Evolutionary conservation across 257 asterid genomes (phyloP).

Genomic region (Mentha longifolia): DNA sequence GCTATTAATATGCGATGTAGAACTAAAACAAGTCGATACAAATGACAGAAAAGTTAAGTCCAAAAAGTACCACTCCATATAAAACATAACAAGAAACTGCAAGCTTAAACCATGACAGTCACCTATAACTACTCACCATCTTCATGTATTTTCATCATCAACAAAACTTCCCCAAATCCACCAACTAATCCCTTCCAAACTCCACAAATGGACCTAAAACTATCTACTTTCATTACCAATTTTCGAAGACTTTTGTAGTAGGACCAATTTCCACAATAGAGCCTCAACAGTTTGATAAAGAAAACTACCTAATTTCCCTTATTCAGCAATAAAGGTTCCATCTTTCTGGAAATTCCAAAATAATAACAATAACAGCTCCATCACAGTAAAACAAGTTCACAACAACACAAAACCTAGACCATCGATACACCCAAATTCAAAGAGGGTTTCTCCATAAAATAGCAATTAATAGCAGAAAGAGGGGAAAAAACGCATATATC

Average conservation of each 20-base stretch:
- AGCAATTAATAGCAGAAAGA: background rate
- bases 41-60: too few relatives aligned
- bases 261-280: constrained; percentile 1
- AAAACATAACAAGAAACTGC: too few relatives aligned
- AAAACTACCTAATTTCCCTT: constrained; percentile 17
- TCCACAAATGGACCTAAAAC: constrained; percentile 10
- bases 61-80: too few relatives aligned
- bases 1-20: too few relatives aligned
- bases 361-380: constrained; percentile 6
- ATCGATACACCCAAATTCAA: constrained; percentile 23
- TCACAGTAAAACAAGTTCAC: constrained; percentile 25
- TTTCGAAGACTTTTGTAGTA: background rate
- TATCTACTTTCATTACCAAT: constrained; percentile 16
- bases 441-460: background rate
- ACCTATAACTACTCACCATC: constrained; percentile 28
- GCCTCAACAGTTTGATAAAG: background rate
- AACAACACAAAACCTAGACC: background rate
- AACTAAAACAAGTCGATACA: too few relatives aligned
- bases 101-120: constrained; percentile 21
- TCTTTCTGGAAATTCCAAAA: constrained; percentile 12
- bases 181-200: background rate
- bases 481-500: background rate
- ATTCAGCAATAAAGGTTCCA: constrained; percentile 26
- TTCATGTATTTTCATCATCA: background rate
- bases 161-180: constrained; percentile 4